Base-by-base conservation (phyloP, 106 monocot genomes). In the Hemerocallis citrina region DNA sequence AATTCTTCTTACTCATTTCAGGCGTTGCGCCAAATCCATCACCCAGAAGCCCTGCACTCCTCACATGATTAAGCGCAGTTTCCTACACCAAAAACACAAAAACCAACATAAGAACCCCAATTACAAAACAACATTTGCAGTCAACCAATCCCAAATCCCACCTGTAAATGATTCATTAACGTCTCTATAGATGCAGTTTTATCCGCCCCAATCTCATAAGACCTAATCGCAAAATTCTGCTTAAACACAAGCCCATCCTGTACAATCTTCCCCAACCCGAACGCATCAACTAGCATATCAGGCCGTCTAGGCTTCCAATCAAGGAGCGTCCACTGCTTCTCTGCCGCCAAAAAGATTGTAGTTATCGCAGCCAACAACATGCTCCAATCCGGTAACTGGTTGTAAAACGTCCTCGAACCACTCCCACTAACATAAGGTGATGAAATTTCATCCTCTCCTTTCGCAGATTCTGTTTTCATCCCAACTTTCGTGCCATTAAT, bases 151-250 rank as follows among this genome's bases (percentile, higher is more conserved):
- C 7, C 16, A 7, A 66, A 16, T n/a, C 52, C 2, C 30, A 95
- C 89, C 90, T 96, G 95, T 56, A 96, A 60, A 84, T 90, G 90
- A 71, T 96, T 96, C 90, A 96, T 90, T 56, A 90, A 63, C 12
- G 95, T 87, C 56, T 96, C 90, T 72, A 96, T 96, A 68, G 95
- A 96, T 21, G 90, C 86, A 10, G 86, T 87, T 23, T 64, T 51
- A 83, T 96, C 90, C 3, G 84, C 90, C 47, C 90, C 90, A 59
- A 90, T 87, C 76, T 87, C 95, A 79, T 96, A 96, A 3, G 90
- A 90, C 61, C 90, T 67, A 23, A 90, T 87, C 8, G 86, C 76
- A 50, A 96, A 96, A 55, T 81, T 87, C 74, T 96, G 90, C 56
- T 75, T 81, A 67, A 86, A 90, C 17, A 79, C 63, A 27, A 86